These are phyloP conservation scores for Phytophthora hybrid DNA, from an alignment of 352 stramenopile genomes.

Conservation along the genomic window DNA sequence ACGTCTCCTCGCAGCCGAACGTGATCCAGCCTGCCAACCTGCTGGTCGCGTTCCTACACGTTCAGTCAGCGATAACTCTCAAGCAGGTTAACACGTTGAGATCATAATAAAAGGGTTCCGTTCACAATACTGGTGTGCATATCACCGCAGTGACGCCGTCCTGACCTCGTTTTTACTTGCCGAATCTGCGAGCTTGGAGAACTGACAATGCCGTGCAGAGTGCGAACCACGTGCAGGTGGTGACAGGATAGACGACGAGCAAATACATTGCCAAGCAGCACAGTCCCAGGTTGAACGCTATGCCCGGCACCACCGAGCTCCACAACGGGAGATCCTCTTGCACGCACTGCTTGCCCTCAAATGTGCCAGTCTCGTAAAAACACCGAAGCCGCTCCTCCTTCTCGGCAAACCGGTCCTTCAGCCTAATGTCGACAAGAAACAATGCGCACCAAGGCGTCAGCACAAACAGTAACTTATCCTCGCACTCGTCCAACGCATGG, in stretches of 20 bases:
- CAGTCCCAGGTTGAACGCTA: constrained; percentile 54
- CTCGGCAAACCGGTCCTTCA: constrained; percentile 58
- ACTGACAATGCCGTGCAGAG: constrained; percentile 56
- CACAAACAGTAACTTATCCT: not conserved
- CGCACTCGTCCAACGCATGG: not conserved
- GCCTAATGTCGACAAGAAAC: not conserved
- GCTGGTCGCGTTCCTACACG: not conserved
- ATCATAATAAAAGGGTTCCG: constrained; percentile 8
- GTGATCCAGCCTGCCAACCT: not conserved
- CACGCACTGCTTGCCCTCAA: constrained; percentile 50
- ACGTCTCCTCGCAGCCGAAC: constrained; percentile 5
- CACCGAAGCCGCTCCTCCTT: constrained; percentile 41
- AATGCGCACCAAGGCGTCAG: not conserved
- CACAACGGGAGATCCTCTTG: constrained; percentile 44
- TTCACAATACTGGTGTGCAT: not conserved
- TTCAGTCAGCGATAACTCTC: not conserved
- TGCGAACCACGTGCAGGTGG: constrained; percentile 50
- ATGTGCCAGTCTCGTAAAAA: constrained; percentile 72
- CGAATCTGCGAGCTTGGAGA: constrained; percentile 61
- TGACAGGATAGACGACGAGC: constrained; percentile 45
- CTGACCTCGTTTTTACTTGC: constrained; percentile 29
- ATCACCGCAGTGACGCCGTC: not conserved
- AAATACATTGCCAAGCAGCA: constrained; percentile 41
- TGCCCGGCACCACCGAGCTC: constrained; percentile 38
- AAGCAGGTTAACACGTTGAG: constrained; percentile 10